phyloP scores from a whole-genome alignment of 2,329 filamentous ascomycete genomes.

The Paecilomyces formosus region DNA sequence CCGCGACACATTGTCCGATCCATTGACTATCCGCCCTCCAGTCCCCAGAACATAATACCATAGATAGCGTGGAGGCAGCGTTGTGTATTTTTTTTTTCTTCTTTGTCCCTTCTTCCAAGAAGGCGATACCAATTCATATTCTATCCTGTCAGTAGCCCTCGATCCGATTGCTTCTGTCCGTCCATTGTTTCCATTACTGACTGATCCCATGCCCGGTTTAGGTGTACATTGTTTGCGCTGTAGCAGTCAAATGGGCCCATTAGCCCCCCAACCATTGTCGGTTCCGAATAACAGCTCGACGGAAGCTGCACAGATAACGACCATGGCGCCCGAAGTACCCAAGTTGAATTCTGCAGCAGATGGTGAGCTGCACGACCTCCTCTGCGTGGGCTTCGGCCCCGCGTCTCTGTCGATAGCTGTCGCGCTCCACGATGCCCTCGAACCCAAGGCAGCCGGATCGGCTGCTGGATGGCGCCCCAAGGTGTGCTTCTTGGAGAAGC shows the following conservation, averaged over 20 bases:
- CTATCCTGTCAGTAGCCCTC: not conserved
- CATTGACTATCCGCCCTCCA: not conserved
- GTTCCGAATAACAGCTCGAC: constrained; percentile 7
- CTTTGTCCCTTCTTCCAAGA: not conserved
- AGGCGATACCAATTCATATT: not conserved
- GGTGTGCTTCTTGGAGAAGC: constrained; percentile 82
- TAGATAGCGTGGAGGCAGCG: not conserved
- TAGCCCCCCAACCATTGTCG: not conserved
- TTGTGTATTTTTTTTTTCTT: not conserved
- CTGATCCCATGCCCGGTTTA: not conserved
- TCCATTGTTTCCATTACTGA: not conserved
- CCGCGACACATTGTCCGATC: not conserved
- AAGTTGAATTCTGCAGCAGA: constrained; percentile 10
- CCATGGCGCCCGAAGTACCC: not conserved
- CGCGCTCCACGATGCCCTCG: constrained; percentile 74
- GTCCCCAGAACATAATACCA: not conserved
- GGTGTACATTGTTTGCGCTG: not conserved
- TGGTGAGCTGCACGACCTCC: constrained; percentile 68
- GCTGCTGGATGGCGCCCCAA: constrained; percentile 49
- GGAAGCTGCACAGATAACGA: not conserved
- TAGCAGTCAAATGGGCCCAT: not conserved
- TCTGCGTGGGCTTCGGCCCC: constrained; percentile 90
- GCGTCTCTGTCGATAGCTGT: constrained; percentile 85
- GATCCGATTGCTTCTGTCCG: not conserved
- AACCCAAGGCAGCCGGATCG: constrained; percentile 35